Percentiles rank a stretch among this genome's conserved stretches.
These are phyloP conservation scores for Candida vaughaniae DNA, from an alignment of 805 yeast genomes.

Conservation along the genomic window DNA sequence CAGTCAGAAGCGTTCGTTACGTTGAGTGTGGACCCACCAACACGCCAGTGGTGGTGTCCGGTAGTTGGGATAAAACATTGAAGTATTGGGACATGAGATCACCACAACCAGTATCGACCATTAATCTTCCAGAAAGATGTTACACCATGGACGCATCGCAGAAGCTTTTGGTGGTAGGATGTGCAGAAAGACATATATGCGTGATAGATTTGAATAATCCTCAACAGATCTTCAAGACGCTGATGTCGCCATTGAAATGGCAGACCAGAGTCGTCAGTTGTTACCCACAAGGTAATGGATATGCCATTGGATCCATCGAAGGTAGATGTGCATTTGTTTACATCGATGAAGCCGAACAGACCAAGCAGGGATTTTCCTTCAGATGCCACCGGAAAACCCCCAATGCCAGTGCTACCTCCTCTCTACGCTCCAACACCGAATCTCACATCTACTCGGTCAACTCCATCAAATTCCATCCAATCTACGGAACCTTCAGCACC, in stretches of 20 bases:
- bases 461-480: conserved; percentile 82
- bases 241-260: conserved; percentile 78
- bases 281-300: conserved; percentile 90
- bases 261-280: conserved; percentile 84
- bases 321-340: conserved; percentile 96
- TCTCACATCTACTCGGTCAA: conserved; percentile 76
- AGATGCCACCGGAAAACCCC: conserved; percentile 86
- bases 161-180: conserved; percentile 84
- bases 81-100: conserved; percentile 94
- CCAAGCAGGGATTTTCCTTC: conserved; percentile 77
- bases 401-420: conserved; percentile 18
- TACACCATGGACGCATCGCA: conserved; percentile 84
- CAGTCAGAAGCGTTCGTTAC: conserved; percentile 71
- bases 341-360: conserved; percentile 77
- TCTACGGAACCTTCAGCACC: conserved; percentile 86
- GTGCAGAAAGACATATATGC: conserved; percentile 83
- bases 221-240: conserved; percentile 70
- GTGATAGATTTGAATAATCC: conserved; percentile 83
- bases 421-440: conserved; percentile 41
- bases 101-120: conserved; percentile 76
- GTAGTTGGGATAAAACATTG: conserved; percentile 95
- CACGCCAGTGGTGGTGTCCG: conserved; percentile 80
- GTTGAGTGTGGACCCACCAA: conserved; percentile 86
- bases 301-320: conserved; percentile 89
- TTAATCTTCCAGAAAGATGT: conserved; percentile 85